Base-by-base conservation (phyloP, 192 early-diverging fungal species). In the Mortierella alpina region DNA sequence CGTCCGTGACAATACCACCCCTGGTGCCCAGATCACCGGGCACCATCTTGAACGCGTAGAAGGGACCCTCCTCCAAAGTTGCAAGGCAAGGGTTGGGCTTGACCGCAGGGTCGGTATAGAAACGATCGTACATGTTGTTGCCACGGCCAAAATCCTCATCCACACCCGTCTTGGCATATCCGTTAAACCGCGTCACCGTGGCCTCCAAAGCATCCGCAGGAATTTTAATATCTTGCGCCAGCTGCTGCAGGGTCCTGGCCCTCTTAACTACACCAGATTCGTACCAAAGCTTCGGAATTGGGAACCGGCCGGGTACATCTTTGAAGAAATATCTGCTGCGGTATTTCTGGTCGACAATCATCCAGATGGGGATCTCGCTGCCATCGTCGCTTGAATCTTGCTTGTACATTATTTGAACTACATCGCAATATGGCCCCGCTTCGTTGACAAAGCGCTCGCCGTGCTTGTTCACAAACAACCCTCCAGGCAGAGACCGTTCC, bases 371-470 rank as follows among this genome's bases (percentile, higher is more conserved):
- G 17, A 68, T 68, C 55, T 68, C 53, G 54, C 46, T 57, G 44
- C 46, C 56, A 9, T 68, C 54, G 13, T 68, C 53, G 5, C 20
- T 59, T 1, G 22, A 45, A 42, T 67, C 66, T 44, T 67, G 53
- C 47, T 59, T 31, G 56, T 59, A 59, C 54, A 68, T 68, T 17
- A 47, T 68, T 12, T 68, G 67, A 45, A 68, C 56, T 3, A 59
- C 54, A 10, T 68, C 67, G 40, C 56, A 68, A 23, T 59, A 68
- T 5, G 67, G 67, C 0, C n/a, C 39, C 2, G 67, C 45, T 46
- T 68, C 67, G 45, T 68, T 68, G 18, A 68, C 56, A 11, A 68
- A 68, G 41, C 67, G 67, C 54, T 68, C 59, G 45, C 67, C 56
- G 15, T 59, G 56, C 46, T n/a, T 47, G 22, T 68, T 68, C 23